phyloP scores from a whole-genome alignment of 768 basidiomycete species.

The Suillus sp. region DNA sequence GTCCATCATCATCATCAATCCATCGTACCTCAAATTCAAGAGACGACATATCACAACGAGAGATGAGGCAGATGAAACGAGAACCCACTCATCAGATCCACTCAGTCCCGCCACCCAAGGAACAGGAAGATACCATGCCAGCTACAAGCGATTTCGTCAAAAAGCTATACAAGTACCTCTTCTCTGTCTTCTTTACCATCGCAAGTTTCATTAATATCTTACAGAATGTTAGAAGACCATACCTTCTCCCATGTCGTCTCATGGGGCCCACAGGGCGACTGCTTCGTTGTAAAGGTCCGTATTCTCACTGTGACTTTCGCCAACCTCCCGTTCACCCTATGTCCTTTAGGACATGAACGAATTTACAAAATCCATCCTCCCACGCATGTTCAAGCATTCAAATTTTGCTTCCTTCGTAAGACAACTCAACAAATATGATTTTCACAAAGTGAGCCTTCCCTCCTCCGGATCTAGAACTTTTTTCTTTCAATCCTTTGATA shows the following conservation, averaged over 20 bases:
- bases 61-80: conserved; percentile 32
- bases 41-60: conserved; percentile 38
- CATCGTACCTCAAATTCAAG: conserved; percentile 44
- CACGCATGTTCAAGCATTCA: conserved; percentile 92
- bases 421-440: conserved; percentile 95
- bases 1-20: conserved; percentile 18
- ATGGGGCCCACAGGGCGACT: conserved; percentile 84
- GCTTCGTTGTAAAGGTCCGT: conserved; percentile 81
- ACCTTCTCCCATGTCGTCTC: conserved; percentile 71
- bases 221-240: conserved; percentile 87
- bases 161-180: conserved; percentile 83
- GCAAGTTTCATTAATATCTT: background rate
- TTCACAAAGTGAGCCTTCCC: conserved; percentile 70
- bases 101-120: conserved; percentile 33
- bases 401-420: conserved; percentile 93
- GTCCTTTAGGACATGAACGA: conserved; percentile 82
- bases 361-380: conserved; percentile 88
- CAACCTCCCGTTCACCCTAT: conserved; percentile 14
- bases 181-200: background rate
- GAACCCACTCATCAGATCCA: conserved; percentile 31
- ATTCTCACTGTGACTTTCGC: background rate
- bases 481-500: conserved; percentile 14
- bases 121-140: conserved; percentile 74
- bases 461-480: conserved; percentile 10
- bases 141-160: conserved; percentile 94